phyloP scores from a whole-genome alignment of 768 basidiomycete species.

The Phanerochaete sordida region DNA sequence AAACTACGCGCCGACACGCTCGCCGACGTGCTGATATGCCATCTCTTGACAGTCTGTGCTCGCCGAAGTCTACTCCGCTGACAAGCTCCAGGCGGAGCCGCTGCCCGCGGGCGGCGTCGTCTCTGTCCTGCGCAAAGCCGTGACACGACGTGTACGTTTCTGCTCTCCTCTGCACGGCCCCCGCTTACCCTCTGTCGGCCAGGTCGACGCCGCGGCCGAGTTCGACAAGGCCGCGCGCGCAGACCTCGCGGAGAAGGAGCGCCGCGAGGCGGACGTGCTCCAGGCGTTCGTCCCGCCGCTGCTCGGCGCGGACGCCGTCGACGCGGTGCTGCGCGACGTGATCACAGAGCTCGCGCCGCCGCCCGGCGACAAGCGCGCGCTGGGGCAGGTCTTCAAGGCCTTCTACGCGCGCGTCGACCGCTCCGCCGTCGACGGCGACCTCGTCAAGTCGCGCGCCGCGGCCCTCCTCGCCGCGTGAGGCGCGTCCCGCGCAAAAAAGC shows the following conservation, averaged over 20 bases:
- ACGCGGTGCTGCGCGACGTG: constrained; percentile 43
- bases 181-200: constrained; percentile 2
- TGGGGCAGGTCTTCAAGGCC: constrained; percentile 54
- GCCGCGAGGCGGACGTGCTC: constrained; percentile 51
- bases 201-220: constrained; percentile 60
- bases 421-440: constrained; percentile 49
- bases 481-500: no score
- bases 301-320: constrained; percentile 52
- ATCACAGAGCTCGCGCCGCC: constrained; percentile 28
- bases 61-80: constrained; percentile 64
- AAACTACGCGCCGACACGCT: background rate
- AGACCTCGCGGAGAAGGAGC: constrained; percentile 65
- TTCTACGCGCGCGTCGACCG: constrained; percentile 65
- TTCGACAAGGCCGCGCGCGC: constrained; percentile 54
- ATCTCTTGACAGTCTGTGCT: constrained; percentile 50
- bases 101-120: constrained; percentile 47
- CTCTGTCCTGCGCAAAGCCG: constrained; percentile 55
- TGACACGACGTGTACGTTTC: constrained; percentile 53
- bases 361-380: constrained; percentile 29
- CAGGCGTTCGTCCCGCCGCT: constrained; percentile 57
- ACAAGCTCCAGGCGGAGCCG: constrained; percentile 48
- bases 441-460: constrained; percentile 53
- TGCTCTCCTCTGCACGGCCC: background rate
- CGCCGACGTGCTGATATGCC: background rate
- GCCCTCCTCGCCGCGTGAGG: constrained; percentile 7